Conservation (phyloP, 208 protist species). For the Leishmania braziliensis region DNA sequence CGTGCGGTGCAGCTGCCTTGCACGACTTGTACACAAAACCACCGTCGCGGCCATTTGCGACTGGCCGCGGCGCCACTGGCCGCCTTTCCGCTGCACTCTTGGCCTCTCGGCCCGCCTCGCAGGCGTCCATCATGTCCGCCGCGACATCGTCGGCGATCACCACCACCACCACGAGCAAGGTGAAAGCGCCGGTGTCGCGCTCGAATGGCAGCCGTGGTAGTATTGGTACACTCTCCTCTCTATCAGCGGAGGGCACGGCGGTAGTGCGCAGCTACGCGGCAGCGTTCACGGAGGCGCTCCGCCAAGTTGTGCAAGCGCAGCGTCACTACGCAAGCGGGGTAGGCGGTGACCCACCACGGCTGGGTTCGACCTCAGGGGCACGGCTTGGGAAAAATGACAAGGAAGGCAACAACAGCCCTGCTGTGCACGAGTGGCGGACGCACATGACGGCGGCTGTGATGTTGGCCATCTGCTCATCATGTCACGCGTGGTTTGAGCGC, state of each 20-base stretch:
- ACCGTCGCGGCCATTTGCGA: background rate
- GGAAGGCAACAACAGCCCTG: background rate
- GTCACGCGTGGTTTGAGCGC: conserved; percentile 13
- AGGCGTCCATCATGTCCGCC: background rate
- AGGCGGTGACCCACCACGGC: background rate
- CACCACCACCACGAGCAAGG: background rate
- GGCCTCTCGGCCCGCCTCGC: background rate
- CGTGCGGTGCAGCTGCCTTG: background rate
- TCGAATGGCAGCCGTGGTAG: background rate
- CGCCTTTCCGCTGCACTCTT: conserved; percentile 2
- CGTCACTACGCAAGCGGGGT: background rate
- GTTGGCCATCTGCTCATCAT: conserved; percentile 18
- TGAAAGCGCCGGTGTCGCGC: background rate
- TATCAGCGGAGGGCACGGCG: conserved; percentile 31
- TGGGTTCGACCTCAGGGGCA: background rate
- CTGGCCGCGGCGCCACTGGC: background rate
- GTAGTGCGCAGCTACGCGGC: conserved; percentile 31
- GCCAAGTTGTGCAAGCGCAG: conserved; percentile 21
- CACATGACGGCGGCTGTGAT: conserved; percentile 15
- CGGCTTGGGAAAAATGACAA: background rate
- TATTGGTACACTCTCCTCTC: background rate
- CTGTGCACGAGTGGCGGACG: conserved; percentile 18
- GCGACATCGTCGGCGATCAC: background rate
- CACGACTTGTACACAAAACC: conserved; percentile 1
- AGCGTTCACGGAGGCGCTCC: conserved; percentile 18